Percentiles rank a stretch among this genome's conserved stretches.
These are phyloP conservation scores for Colletotrichum sp. DNA, from an alignment of 2,329 filamentous ascomycete species.

Conservation along the genomic window DNA sequence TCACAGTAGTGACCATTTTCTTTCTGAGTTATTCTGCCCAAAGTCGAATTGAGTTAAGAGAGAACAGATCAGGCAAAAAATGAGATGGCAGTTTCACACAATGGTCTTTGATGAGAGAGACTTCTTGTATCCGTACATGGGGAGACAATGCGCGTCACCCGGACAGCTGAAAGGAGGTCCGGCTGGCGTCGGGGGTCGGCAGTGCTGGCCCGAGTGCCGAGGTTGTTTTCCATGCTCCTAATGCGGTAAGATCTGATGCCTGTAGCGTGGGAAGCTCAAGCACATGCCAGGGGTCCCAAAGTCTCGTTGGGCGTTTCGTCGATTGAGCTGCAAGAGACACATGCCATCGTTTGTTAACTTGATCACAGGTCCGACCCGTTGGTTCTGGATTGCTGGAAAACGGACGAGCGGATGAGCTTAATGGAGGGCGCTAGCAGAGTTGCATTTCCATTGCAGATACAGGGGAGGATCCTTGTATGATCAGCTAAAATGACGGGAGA, in stretches of 20 bases:
- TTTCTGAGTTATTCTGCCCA: not conserved
- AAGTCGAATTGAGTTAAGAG: not conserved
- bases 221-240: constrained; percentile 3
- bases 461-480: not conserved
- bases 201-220: constrained; percentile 18
- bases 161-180: constrained; percentile 14
- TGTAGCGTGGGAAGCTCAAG: constrained; percentile 11
- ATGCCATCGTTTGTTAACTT: not conserved
- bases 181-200: constrained; percentile 20
- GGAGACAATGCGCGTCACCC: not conserved
- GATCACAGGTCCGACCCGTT: not conserved
- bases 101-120: constrained; percentile 3
- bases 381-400: not conserved
- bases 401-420: not conserved
- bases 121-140: not conserved
- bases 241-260: not conserved
- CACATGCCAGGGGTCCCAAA: constrained; percentile 14
- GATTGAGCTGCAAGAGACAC: not conserved
- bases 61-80: not conserved
- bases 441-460: not conserved
- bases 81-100: not conserved
- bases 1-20: constrained; percentile 11
- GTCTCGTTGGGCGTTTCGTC: not conserved
- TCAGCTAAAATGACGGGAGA: not conserved
- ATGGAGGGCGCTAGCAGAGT: not conserved